Evolutionary conservation across 805 yeast species (phyloP), one percentile per base, ranked within the genome.

Genomic region (Pichia cephalocereana): DNA sequence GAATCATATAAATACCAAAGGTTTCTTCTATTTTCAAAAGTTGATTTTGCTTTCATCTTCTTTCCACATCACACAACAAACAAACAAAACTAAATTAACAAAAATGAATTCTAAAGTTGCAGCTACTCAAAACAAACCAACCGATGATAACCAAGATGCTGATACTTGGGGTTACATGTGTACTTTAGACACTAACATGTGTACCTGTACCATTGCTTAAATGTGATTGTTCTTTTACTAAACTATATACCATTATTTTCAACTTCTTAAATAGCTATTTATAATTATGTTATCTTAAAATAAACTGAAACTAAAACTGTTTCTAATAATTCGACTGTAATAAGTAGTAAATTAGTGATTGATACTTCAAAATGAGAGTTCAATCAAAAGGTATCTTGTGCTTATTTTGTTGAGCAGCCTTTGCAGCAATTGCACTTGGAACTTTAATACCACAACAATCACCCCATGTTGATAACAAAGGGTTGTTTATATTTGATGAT

Each of bases 391-490:
- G 91, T 23, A 84, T 66, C 14, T 75, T 77, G 41, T 62, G 60
- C 47, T 62, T 63, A 32, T 59, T 57, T 32, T 62, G 67, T 46
- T 71, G 68, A 66, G 78, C 68, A 52, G 79, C 82, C 15, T 82
- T 75, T 0, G 96, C 99, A 0, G 96, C 98, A 48, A 89, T 78
- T 0, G 97, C 96, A 66, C 96, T 88, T 0, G 99, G 99, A 2
- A 93, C 77, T 60, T 87, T 86, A 45, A 93, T 93, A 8, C 99
- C 99, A 69, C 99, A 93, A 60, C 99, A 93, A 63, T 93, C 98
- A 9, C 96, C 98, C 96, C 96, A 93, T 3, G 86, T 80, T 40
- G 70, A 72, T 42, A 69, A 70, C 3, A 59, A 52, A 2, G 61
- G 64, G 11, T 63, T 67, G 32, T 57, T 60, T 9, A 62, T 66